A percentile compares a stretch with the other conserved stretches of the same genome.
Conservation (phyloP, 176 grass and related monocot species). For the Musa itinerans region DNA sequence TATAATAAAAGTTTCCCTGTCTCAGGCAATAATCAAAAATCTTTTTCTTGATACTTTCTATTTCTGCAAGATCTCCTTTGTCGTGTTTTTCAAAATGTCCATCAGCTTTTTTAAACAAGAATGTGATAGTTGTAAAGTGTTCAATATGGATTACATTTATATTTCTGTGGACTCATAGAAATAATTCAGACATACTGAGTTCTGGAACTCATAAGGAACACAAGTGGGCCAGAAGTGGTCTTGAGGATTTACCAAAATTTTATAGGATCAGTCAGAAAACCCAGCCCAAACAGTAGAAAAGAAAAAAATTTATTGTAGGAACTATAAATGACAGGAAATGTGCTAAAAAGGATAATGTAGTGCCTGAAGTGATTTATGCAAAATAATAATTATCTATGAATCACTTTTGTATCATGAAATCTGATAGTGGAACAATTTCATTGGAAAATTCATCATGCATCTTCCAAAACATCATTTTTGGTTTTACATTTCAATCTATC, state of each 20-base stretch:
- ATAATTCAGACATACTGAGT: neutral
- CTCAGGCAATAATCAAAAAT: too few species aligned
- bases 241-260: neutral
- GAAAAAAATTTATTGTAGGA: neutral
- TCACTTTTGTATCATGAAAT: too few species aligned
- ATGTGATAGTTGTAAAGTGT: neutral
- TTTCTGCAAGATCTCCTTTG: too few species aligned
- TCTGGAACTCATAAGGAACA: neutral
- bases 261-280: neutral
- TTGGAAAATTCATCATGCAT: too few species aligned
- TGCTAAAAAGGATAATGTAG: too few species aligned
- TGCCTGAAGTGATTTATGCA: too few species aligned
- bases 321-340: too few species aligned
- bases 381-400: too few species aligned
- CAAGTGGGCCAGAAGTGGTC: neutral
- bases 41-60: too few species aligned
- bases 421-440: too few species aligned
- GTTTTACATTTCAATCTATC: too few species aligned
- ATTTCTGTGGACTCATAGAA: neutral
- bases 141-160: neutral
- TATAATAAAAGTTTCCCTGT: neutral
- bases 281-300: neutral
- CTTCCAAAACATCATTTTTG: too few species aligned
- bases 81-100: neutral
- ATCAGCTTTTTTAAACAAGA: neutral